These are phyloP conservation scores for Calonectria leucothoes DNA, from an alignment of 2,329 filamentous ascomycete species.

Conservation along the genomic window DNA sequence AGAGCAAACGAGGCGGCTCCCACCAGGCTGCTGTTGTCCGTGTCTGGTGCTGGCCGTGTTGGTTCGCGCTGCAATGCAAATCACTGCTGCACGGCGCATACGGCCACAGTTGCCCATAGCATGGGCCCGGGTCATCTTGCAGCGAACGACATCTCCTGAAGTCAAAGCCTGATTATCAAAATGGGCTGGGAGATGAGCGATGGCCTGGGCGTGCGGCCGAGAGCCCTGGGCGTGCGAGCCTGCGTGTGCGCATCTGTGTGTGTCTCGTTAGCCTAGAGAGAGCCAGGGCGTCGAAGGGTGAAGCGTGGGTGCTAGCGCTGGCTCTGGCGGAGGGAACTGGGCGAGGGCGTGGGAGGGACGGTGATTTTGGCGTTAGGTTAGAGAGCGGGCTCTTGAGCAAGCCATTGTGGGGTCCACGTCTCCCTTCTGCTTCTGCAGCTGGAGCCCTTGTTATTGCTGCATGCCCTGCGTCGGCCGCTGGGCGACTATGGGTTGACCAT, in stretches of 20 bases:
- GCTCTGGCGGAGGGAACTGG: conserved; percentile 4
- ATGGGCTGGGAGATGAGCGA: neutral
- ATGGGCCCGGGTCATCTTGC: neutral
- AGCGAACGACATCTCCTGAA: neutral
- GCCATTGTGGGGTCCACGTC: conserved; percentile 21
- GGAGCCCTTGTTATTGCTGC: conserved; percentile 24
- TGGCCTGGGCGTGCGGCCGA: conserved; percentile 6
- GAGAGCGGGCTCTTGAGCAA: conserved; percentile 28
- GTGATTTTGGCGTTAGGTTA: conserved; percentile 24
- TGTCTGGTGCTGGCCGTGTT: neutral
- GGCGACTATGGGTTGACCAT: conserved; percentile 11
- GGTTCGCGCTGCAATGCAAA: conserved; percentile 1
- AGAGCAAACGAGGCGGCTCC: neutral
- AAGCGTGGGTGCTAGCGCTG: conserved; percentile 24
- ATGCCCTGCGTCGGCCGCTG: conserved; percentile 19
- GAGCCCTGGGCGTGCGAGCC: neutral
- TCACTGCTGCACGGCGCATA: neutral
- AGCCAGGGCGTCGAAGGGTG: conserved; percentile 9
- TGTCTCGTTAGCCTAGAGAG: conserved; percentile 8
- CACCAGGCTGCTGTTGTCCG: neutral
- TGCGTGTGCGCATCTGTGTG: neutral
- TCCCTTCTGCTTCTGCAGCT: conserved; percentile 14
- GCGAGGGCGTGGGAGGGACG: neutral
- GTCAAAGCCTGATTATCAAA: conserved; percentile 6
- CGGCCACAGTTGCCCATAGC: neutral